Evolutionary conservation across 768 basidiomycete species (phyloP), one percentile per base, ranked within the genome.

Genomic region (Lactarius vividus): DNA sequence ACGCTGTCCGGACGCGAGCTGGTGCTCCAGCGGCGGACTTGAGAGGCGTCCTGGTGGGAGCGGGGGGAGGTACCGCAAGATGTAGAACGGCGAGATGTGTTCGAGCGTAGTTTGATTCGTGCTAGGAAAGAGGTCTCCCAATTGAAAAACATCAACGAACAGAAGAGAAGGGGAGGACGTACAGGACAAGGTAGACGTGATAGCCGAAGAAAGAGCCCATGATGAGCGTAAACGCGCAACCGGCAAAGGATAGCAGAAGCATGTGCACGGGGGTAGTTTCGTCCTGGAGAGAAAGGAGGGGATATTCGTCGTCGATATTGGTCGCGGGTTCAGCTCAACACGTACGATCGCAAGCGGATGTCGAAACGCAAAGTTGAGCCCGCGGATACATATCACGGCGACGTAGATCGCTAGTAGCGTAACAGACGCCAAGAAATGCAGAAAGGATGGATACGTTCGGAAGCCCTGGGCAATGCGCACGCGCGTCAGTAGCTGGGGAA

Each of bases 101-200:
- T 94, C 92, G 26, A 92, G 68, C 0, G 92, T 94, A n/a, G 92
- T 93, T 77, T 93, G 90, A 73, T 94, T 94, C 31, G 88, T 92
- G 40, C 91, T 92, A 66, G 23, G 44, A 56, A 64, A 54, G 20
- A 11, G 31, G 23, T 57, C 23, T 23, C 26, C 68, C 28, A 7
- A 31, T 33, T 31, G 15, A 31, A 42, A 33, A 53, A 53, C 55
- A 20, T 16, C 18, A 55, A 18, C 4, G 31, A n/a, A 62, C 42
- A 57, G 29, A 23, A 18, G 49, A 57, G 29, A 23, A 18, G 49
- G 61, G 78, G 31, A 20, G 40, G 61, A 81, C 89, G 72, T 72
- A 90, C 89, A 82, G 82, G 53, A 88, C 83, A 52, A 94, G 84
- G 73, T 92, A 93, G 49, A 89, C 70, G 73, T 94, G 92, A 70